Conservation (phyloP, 306 rosid genomes). For the Inga laurina region DNA sequence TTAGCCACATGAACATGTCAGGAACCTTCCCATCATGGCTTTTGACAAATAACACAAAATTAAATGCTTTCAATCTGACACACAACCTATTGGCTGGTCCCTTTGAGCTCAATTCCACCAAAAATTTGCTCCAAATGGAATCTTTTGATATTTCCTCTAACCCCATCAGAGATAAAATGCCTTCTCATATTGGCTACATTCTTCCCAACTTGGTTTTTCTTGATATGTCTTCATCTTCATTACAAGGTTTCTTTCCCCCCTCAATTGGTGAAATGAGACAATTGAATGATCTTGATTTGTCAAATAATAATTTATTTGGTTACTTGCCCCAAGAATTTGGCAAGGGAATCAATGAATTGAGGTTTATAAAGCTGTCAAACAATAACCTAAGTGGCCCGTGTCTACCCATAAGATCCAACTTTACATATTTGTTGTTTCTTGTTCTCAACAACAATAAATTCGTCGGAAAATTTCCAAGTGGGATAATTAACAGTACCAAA, state of each 20-base stretch:
- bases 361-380: constrained; percentile 2
- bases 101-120: not conserved
- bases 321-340: not conserved
- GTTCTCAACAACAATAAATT: not conserved
- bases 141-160: constrained; percentile 14
- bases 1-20: not conserved
- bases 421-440: not conserved
- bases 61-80: not conserved
- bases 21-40: constrained; percentile 29
- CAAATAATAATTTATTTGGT: constrained; percentile 16
- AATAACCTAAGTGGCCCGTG: not conserved
- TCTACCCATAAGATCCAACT: not conserved
- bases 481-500: not conserved
- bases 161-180: not conserved
- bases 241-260: constrained; percentile 1
- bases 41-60: constrained; percentile 21
- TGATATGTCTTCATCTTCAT: constrained; percentile 6
- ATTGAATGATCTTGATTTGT: not conserved
- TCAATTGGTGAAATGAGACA: constrained; percentile 16
- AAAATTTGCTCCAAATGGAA: not conserved
- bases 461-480: not conserved
- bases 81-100: constrained; percentile 7
- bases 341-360: not conserved
- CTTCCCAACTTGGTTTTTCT: not conserved
- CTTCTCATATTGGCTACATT: not conserved